These are phyloP conservation scores for Thermothelomyces thermophilus DNA, from an alignment of 2,329 filamentous ascomycete species.

Conservation along the genomic window DNA sequence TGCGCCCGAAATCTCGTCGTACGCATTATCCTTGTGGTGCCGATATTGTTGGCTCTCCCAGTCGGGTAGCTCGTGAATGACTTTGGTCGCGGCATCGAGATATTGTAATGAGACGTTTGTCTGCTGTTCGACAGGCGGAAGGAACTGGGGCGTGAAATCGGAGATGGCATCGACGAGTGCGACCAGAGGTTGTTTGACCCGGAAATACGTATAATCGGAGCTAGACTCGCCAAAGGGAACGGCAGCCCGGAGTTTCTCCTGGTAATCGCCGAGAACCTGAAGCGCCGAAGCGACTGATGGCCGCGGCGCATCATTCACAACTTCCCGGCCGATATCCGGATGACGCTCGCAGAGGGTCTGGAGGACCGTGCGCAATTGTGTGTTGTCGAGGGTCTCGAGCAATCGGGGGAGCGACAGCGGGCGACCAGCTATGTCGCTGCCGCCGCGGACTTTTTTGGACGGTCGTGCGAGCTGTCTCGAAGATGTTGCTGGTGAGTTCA, in stretches of 20 bases:
- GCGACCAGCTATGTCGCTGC: constrained; percentile 58
- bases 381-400: constrained; percentile 86
- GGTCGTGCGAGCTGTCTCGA: constrained; percentile 60
- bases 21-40: constrained; percentile 88
- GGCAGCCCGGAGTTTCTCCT: constrained; percentile 66
- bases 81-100: constrained; percentile 80
- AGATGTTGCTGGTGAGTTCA: constrained; percentile 69
- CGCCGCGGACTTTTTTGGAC: constrained; percentile 53
- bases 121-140: constrained; percentile 84
- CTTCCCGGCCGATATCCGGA: constrained; percentile 77
- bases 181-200: constrained; percentile 73
- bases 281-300: constrained; percentile 77
- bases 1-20: constrained; percentile 90
- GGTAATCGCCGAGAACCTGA: constrained; percentile 74
- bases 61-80: constrained; percentile 82
- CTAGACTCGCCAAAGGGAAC: constrained; percentile 81
- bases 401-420: constrained; percentile 59
- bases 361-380: constrained; percentile 78
- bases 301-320: constrained; percentile 76
- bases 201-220: constrained; percentile 91
- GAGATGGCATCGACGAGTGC: constrained; percentile 82
- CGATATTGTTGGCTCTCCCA: constrained; percentile 88
- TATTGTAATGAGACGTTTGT: constrained; percentile 78
- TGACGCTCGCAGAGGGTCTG: constrained; percentile 87
- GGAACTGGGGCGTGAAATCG: constrained; percentile 92